Conservation (phyloP, 352 stramenopile species). For the Phytopythium chamaehyphon region DNA sequence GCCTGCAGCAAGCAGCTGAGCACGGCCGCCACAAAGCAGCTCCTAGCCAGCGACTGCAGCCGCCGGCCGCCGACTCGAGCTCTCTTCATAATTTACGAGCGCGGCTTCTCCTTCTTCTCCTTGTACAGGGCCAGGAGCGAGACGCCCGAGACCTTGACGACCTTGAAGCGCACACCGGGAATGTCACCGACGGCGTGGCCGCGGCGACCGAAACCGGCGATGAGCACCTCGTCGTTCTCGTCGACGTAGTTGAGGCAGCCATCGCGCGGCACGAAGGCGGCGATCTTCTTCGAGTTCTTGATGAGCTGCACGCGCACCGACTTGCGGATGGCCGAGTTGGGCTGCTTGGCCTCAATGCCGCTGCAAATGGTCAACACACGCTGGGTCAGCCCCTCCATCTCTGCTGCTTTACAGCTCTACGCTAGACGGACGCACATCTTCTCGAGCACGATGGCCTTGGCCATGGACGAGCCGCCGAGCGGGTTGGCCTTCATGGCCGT, state of each 20-base stretch:
- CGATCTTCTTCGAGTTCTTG: constrained; percentile 99
- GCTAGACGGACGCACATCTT: constrained; percentile 97
- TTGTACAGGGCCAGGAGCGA: constrained; percentile 99
- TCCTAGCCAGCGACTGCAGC: not conserved
- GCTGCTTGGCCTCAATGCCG: constrained; percentile 99
- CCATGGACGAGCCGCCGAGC: constrained; percentile 99
- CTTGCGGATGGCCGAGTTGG: constrained; percentile 99
- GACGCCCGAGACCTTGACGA: constrained; percentile 99
- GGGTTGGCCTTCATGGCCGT: constrained; percentile 99
- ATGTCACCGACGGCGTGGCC: constrained; percentile 99
- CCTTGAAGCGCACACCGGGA: constrained; percentile 99
- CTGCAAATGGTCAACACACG: constrained; percentile 28
- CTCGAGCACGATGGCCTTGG: constrained; percentile 99
- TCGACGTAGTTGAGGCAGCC: constrained; percentile 99
- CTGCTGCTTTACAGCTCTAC: no score
- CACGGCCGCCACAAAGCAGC: not conserved
- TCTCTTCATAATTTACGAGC: constrained; percentile 86
- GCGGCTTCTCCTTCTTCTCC: constrained; percentile 99
- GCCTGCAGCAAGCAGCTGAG: not conserved
- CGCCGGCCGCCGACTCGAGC: constrained; percentile 3
- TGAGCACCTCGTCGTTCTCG: constrained; percentile 99
- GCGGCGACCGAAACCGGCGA: constrained; percentile 99
- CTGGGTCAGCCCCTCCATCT: constrained; percentile 2
- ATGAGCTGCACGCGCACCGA: constrained; percentile 99
- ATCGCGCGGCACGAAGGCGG: constrained; percentile 99